phyloP scores from a whole-genome alignment of 1,139 yeast genomes.

The Yamadazyma kanchanaburiensis region DNA sequence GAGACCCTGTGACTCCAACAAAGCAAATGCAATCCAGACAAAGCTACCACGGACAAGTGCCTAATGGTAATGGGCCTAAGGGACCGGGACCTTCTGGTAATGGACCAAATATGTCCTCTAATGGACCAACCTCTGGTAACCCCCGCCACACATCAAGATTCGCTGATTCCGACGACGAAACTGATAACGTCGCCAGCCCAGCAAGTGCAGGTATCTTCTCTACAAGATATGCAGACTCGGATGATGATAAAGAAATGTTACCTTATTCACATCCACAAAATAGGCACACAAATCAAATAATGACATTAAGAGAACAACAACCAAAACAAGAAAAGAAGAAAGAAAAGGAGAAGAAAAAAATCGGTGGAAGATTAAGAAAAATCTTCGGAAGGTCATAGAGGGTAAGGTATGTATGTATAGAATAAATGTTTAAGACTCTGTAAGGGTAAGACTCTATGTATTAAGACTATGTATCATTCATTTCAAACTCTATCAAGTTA shows the following conservation, averaged over 20 bases:
- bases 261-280: constrained; percentile 7
- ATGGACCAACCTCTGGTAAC: too few species aligned
- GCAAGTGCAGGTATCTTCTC: constrained; percentile 16
- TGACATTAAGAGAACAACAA: constrained; percentile 10
- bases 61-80: too few species aligned
- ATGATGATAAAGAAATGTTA: constrained; percentile 24
- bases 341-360: constrained; percentile 43
- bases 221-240: constrained; percentile 60
- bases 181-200: constrained; percentile 21
- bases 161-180: constrained; percentile 50
- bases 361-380: constrained; percentile 57
- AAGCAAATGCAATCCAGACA: too few species aligned
- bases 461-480: constrained; percentile 6
- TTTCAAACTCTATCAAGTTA: constrained; percentile 28
- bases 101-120: too few species aligned
- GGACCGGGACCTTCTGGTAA: too few species aligned
- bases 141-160: constrained; percentile 50
- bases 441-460: too few species aligned
- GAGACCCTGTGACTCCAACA: constrained; percentile 4
- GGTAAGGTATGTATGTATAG: constrained; percentile 1
- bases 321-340: constrained; percentile 11
- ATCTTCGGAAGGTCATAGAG: constrained; percentile 47
- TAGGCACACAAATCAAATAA: constrained; percentile 6
- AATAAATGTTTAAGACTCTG: too few species aligned
- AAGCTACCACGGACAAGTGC: too few species aligned